phyloP scores from a whole-genome alignment of 305 asterid genomes.

The Fraxinus albicans region DNA sequence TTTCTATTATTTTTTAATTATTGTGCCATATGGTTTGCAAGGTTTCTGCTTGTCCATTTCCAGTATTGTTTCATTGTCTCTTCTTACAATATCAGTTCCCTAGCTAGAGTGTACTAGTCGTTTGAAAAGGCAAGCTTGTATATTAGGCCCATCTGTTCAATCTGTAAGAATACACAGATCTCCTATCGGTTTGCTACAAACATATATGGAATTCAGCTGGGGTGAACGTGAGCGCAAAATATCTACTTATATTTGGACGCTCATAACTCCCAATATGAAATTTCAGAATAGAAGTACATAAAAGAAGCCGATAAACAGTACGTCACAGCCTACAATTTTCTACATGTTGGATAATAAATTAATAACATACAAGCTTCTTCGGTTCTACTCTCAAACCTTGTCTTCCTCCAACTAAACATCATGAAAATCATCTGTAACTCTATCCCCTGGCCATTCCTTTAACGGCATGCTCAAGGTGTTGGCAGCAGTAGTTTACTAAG shows the following conservation, averaged over 20 bases:
- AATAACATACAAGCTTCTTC: not conserved
- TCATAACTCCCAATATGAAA: not conserved
- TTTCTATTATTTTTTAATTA: not conserved
- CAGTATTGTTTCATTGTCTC: constrained; percentile 36
- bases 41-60: not conserved
- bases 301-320: not conserved
- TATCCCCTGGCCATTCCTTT: constrained; percentile 37
- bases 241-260: not conserved
- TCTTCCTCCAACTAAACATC: constrained; percentile 22
- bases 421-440: constrained; percentile 25
- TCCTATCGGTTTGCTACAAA: not conserved
- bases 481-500: constrained; percentile 18
- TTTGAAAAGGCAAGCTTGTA: not conserved
- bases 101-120: not conserved
- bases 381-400: not conserved
- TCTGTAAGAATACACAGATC: not conserved
- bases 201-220: not conserved
- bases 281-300: not conserved
- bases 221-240: not conserved
- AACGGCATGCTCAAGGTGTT: constrained; percentile 27
- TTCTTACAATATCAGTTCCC: constrained; percentile 24
- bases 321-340: not conserved
- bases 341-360: not conserved
- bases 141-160: not conserved
- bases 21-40: not conserved